Evolutionary conservation across 1,284 basidiomycete genomes (phyloP), one percentile per base, ranked within the genome.

Genomic region (Mycosarcoma maydis): DNA sequence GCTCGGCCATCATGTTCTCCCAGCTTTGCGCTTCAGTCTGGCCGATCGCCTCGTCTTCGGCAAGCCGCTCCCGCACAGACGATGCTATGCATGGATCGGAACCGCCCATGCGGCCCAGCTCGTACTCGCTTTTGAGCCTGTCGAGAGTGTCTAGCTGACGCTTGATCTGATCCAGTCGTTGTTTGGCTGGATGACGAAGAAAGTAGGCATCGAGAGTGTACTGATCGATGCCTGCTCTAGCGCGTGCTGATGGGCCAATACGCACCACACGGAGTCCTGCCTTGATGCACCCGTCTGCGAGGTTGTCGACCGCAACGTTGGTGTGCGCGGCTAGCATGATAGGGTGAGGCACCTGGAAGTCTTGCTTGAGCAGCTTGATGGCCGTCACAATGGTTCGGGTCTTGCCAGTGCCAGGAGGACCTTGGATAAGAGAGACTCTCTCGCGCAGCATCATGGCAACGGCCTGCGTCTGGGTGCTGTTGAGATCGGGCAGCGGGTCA

Each of bases 371-470:
- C 24, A 97, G 82, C 70, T 87, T 87, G 72, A 94, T 86, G 1
- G 91, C 86, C 77, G 94, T 89, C 27, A 94, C 89, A 45, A 97
- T 92, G 0, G 94, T 95, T 75, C 90, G 89, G 2, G 93, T 95
- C 83, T 97, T 97, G 41, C 94, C 92, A 0, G 94, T 97, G n/a
- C 94, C 94, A 6, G 94, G 94, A 20, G 94, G 94, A 14, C 94
- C 94, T 83, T 96, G 94, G 19, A 96, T 87, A 20, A 96, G 85
- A 77, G 90, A 90, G 32, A 92, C 82, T 27, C 88, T 85, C 72
- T 92, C 86, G 6, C 88, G 87, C 39, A 96, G 85, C 90, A 95
- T 94, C 84, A 88, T 87, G 2, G 92, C 93, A 43, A 94, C 88
- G 0, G 94, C 94, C 52, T 87, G 85, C 49, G 87, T 86, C 82